A percentile compares a stretch with the other conserved stretches of the same genome.
Evolutionary conservation across 2,329 filamentous ascomycete genomes (phyloP).

Genomic region (Chaetomiaceae sp.): DNA sequence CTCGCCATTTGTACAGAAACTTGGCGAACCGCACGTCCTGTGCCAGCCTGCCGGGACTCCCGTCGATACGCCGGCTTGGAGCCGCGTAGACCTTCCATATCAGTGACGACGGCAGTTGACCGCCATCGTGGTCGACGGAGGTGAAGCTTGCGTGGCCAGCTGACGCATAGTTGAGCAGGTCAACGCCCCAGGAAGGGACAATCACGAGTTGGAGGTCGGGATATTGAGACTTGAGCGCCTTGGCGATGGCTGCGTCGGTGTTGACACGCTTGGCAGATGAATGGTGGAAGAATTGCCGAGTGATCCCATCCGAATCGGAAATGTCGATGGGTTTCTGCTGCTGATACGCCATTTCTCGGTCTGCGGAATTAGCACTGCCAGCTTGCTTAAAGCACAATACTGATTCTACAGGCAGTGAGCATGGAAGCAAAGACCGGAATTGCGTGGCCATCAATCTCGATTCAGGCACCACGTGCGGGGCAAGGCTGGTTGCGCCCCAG

Average conservation of each 20-base stretch:
- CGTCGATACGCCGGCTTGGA: conserved; percentile 39
- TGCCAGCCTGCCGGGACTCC: conserved; percentile 34
- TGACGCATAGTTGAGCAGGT: conserved; percentile 42
- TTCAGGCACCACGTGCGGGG: background rate
- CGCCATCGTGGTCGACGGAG: conserved; percentile 27
- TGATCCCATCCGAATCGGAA: conserved; percentile 17
- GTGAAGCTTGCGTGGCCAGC: conserved; percentile 37
- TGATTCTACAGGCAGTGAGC: too few relatives aligned
- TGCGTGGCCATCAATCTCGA: too few relatives aligned
- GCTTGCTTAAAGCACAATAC: too few relatives aligned
- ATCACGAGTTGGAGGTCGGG: conserved; percentile 41
- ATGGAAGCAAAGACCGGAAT: too few relatives aligned
- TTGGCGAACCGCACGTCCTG: conserved; percentile 37
- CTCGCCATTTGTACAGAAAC: conserved; percentile 41
- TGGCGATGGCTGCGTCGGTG: conserved; percentile 41
- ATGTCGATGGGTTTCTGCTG: too few relatives aligned
- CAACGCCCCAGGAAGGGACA: conserved; percentile 30
- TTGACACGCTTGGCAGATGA: conserved; percentile 38
- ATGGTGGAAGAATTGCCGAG: conserved; percentile 38
- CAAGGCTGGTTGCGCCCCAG: background rate
- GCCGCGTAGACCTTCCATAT: conserved; percentile 39
- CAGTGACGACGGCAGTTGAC: conserved; percentile 34
- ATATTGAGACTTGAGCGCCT: conserved; percentile 40
- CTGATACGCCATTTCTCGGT: too few relatives aligned
- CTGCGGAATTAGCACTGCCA: too few relatives aligned